phyloP scores from a whole-genome alignment of 2,329 filamentous ascomycete genomes.

The Aspergillus viridinutans region DNA sequence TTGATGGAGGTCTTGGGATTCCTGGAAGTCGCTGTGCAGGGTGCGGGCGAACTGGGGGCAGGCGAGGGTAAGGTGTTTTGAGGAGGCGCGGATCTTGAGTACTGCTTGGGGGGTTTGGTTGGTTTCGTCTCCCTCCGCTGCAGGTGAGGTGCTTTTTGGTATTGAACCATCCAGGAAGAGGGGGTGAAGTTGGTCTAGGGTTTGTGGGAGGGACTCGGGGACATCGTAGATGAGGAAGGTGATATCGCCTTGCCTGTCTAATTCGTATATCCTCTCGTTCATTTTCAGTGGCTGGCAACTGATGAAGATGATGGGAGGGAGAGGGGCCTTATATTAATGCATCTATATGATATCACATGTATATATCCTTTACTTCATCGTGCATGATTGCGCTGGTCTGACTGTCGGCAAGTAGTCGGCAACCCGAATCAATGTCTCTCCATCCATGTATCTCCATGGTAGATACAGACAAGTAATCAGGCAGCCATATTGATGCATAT shows the following conservation, averaged over 20 bases:
- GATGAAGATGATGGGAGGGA: too few species aligned
- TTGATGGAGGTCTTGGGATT: neutral
- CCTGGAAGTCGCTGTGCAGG: neutral
- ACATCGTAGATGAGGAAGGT: neutral
- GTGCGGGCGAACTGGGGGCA: constrained; percentile 1
- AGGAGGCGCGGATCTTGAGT: neutral
- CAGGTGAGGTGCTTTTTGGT: neutral
- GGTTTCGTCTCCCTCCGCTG: neutral
- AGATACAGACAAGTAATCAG: too few species aligned
- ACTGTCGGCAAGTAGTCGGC: too few species aligned
- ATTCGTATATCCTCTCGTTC: constrained; percentile 30
- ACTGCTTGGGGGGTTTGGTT: neutral
- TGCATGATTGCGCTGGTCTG: too few species aligned
- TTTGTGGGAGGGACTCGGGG: constrained; percentile 2
- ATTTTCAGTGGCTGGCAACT: constrained; percentile 58
- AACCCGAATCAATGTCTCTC: too few species aligned
- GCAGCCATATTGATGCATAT: too few species aligned
- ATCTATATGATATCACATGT: too few species aligned
- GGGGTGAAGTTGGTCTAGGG: neutral
- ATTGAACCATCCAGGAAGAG: neutral
- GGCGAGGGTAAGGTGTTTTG: constrained; percentile 2
- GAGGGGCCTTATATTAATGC: too few species aligned
- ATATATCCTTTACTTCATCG: too few species aligned
- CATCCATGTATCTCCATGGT: too few species aligned
- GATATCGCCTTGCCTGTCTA: constrained; percentile 59